A percentile compares a stretch with the other conserved stretches of the same genome.
Evolutionary conservation across 2,329 filamentous ascomycete genomes (phyloP).

Genomic region (Penicillium palitans): DNA sequence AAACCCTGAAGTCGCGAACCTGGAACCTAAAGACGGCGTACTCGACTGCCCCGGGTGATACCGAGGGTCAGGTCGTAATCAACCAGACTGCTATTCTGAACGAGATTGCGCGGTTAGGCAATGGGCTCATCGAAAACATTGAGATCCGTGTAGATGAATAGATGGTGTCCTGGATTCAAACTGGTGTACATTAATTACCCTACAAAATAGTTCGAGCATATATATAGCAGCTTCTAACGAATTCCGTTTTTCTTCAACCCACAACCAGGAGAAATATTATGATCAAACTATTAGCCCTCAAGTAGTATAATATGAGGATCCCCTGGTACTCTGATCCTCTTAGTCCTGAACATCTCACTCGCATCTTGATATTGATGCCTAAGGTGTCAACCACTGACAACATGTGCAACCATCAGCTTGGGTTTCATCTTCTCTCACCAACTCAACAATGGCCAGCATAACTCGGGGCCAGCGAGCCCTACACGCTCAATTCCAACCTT

Average conservation of each 20-base stretch:
- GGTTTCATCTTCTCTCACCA: not conserved
- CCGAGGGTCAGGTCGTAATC: conserved; percentile 31
- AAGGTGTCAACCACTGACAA: conserved; percentile 4
- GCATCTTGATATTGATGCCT: conserved; percentile 7
- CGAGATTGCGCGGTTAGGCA: conserved; percentile 52
- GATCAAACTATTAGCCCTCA: not conserved
- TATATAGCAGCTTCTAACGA: not conserved
- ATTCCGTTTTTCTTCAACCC: not conserved
- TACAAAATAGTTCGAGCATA: not conserved
- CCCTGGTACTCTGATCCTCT: not conserved
- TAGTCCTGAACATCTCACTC: not conserved
- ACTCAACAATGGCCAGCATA: conserved; percentile 15
- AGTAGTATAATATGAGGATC: not conserved
- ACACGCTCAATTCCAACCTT: not conserved
- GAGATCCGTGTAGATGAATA: conserved; percentile 48
- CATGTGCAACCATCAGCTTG: not conserved
- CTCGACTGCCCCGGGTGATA: conserved; percentile 34
- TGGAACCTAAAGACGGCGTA: conserved; percentile 42
- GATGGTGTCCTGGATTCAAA: conserved; percentile 14
- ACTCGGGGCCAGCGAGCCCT: conserved; percentile 12
- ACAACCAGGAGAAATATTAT: not conserved
- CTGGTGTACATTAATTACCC: conserved; percentile 22
- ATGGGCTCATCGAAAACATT: conserved; percentile 67
- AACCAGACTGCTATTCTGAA: conserved; percentile 46
- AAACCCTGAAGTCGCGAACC: conserved; percentile 30